Base-by-base conservation (phyloP, 2,329 filamentous ascomycete genomes). In the Phaeosphaeria sp. region DNA sequence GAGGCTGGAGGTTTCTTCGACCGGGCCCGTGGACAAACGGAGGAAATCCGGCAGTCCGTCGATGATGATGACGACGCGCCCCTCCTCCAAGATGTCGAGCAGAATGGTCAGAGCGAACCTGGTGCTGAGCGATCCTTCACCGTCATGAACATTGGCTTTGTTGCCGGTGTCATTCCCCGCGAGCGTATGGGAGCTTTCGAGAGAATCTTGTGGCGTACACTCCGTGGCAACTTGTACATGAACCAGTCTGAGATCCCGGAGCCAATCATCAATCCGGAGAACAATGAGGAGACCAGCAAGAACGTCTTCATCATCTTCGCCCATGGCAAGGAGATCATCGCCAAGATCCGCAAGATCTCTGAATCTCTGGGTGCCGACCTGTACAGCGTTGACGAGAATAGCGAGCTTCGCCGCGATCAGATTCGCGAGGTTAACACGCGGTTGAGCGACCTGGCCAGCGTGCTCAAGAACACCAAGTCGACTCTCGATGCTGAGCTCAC, bases 221-320 rank as follows among this genome's bases (percentile, higher is more conserved):
- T 99, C 43, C 92, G 95, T 77, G 95, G 95, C 72, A 99, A 99
- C 79, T 83, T 99, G 63, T 99, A 98, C 85, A 99, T 99, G 95
- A 99, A 99, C 81, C 96, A 99, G 83, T 94, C 94, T 42, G 95
- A 99, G 83, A 99, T 99, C 62, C 89, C 93, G 7, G 94, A 99
- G 77, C 88, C 92, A 39, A 90, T 99, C 68, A 85, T 97, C 76
- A 92, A 99, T 77, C 94, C 95, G 17, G 86, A 90, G 74, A 97
- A 88, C 81, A 97, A 98, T 77, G 94, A 98, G 80, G 85, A 91
- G 64, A 85, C 96, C 69, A 88, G 90, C 83, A 99, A 99, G 88
- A 99, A 97, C 70, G 95, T 99, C 55, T 99, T 99, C 73, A 94
- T 99, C 73, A 99, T 99, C 78, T 99, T 99, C 71, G 95, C 95